Base-by-base conservation (phyloP, 306 rosid genomes). In the Quercus cerris region DNA sequence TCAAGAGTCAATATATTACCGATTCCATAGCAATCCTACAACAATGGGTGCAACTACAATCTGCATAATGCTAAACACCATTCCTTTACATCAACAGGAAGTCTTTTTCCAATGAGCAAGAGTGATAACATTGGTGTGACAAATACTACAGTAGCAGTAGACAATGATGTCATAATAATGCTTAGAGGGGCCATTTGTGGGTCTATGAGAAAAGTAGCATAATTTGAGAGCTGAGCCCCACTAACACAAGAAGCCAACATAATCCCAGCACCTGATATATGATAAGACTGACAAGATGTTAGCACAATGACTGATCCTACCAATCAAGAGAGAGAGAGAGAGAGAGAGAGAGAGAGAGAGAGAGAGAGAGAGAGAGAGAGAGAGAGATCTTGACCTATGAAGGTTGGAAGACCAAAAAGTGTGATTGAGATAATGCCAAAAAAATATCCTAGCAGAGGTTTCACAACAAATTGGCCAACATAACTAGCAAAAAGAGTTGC, bases 31-130 rank as follows among this genome's bases (percentile, higher is more conserved):
- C 87, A 94, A 87, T 80, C 99, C 97, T 33, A 82, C 81, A 62
- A 85, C 93, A 84, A 94, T 89, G 70, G 99, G 99, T 62, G 88
- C 80, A 55, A 94, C 90, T 76, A 93, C 99, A 81, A 94, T 94
- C 89, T 94, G 97, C 71, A 79, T 80, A 77, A 94, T 94, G 87
- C 94, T 94, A 77, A 90, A 94, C 41, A 94, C 87, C 99, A 94
- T 94, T 88, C 99, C 99, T 88, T 85, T 91, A 94, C 97, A 74
- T 94, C 99, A 78, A 94, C 86, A 22, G 99, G 99, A 82, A 94
- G 73, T 85, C 90, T 93, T 90, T 90, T 94, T 77, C 99, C 97
- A 80, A 94, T 94, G 84, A 94, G 97, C 80, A 93, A 74, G 63
- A 94, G 86, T 3, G 96, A 91, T 46, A 94, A 85, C 74, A 94